Conservation (phyloP, 1,284 basidiomycete species). For the Trametes sp. region DNA sequence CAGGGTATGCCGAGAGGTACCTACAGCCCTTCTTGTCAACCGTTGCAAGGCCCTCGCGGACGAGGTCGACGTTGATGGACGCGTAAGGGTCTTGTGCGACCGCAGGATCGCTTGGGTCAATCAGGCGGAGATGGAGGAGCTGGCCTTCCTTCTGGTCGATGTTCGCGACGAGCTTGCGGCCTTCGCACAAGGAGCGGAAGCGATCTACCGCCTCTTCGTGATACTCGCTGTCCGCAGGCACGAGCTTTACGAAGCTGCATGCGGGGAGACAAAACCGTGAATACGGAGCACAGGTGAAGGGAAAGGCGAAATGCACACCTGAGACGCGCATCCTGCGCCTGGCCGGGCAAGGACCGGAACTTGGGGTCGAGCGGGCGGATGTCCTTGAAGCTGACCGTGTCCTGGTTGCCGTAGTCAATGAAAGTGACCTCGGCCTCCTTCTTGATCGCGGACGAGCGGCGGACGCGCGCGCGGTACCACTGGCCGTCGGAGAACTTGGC, state of each 20-base stretch:
- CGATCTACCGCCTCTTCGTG: slow-evolving; percentile 83
- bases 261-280: not conserved
- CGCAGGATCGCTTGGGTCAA: slow-evolving; percentile 81
- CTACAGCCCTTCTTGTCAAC: slow-evolving; percentile 82
- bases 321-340: slow-evolving; percentile 83
- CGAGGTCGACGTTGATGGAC: slow-evolving; percentile 85
- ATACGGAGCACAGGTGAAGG: not conserved
- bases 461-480: slow-evolving; percentile 95
- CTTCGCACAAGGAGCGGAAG: slow-evolving; percentile 86
- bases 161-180: slow-evolving; percentile 90
- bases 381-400: slow-evolving; percentile 77
- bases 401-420: slow-evolving; percentile 92
- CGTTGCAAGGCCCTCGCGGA: slow-evolving; percentile 81
- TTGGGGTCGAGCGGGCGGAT: slow-evolving; percentile 86
- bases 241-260: slow-evolving; percentile 84
- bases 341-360: slow-evolving; percentile 86
- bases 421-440: slow-evolving; percentile 90
- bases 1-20: slow-evolving; percentile 78
- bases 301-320: slow-evolving; percentile 55
- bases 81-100: slow-evolving; percentile 72
- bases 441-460: slow-evolving; percentile 81
- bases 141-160: slow-evolving; percentile 85
- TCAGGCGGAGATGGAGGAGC: slow-evolving; percentile 84
- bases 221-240: slow-evolving; percentile 83
- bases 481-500: slow-evolving; percentile 90